Base-by-base conservation (phyloP, 2,329 filamentous ascomycete species). In the Coniochaeta sp. region DNA sequence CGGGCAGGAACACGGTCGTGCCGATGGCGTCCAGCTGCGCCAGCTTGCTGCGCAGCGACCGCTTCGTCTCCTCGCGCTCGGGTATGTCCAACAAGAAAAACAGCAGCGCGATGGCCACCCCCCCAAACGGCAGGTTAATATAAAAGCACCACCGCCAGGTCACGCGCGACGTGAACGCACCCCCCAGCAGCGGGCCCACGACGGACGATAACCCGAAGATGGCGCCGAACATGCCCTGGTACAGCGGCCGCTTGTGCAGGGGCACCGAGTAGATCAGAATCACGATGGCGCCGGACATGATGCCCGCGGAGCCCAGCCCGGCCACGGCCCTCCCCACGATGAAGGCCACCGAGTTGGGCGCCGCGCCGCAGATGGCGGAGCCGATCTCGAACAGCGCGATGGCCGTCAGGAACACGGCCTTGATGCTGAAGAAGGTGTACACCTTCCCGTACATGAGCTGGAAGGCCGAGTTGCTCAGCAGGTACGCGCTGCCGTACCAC, bases 301-400 rank as follows among this genome's bases (percentile, higher is more conserved):
- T 73, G 38, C 75, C 75, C 0, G 71, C 72, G 0, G 70, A 67
- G 2, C 76, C 75, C 1, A 75, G 58, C 6, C 76, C 75, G 44
- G 74, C 70, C 30, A 78, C 68, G 42, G 73, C 75, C 17, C 75
- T 70, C 4, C 76, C 75, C 38, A 77, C 26, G 30, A 78, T 77
- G 57, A 78, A 73, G 16, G 71, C 71, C n/a, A 70, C 63, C 3
- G 73, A 75, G 60, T 60, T 74, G 14, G 74, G 73, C 17, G 75
- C 75, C 0, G 73, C 71, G 7, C 74, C 75, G 61, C 75, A 77
- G 44, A 78, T 62, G 26, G 72, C 71, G 4, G 73, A 76, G 1
- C 75, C 75, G 52, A 73, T 60, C 66, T 75, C 73, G 62, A 75
- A 75, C 22, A 75, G 63, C 17, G 69, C 19, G 38, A 75, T 67